These are phyloP conservation scores for Thielaviopsis populi DNA, from an alignment of 2,329 filamentous ascomycete genomes.

Conservation along the genomic window DNA sequence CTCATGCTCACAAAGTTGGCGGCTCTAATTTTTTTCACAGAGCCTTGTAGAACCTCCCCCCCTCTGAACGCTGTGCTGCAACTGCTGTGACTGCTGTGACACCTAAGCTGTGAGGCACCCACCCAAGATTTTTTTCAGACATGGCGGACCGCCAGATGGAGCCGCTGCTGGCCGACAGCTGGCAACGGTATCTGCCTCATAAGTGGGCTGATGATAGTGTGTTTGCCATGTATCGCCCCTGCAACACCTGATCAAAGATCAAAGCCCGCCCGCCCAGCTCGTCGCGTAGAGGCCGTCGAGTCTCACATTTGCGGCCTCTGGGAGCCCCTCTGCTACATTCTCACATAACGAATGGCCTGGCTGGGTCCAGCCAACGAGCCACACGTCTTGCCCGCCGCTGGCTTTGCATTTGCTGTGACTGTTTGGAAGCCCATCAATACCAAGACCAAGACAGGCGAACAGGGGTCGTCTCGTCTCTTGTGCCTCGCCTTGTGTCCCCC, in stretches of 20 bases:
- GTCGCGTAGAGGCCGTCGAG: background rate
- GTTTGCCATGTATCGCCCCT: background rate
- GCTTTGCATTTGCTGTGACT: too few species aligned
- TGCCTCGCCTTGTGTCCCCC: background rate
- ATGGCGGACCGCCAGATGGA: background rate
- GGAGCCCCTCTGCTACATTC: too few species aligned
- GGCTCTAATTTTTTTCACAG: background rate
- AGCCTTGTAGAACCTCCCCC: background rate
- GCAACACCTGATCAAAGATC: background rate
- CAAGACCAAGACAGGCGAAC: background rate
- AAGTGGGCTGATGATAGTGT: background rate
- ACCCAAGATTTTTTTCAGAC: background rate
- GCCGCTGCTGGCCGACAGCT: background rate
- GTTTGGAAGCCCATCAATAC: background rate
- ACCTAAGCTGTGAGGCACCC: background rate
- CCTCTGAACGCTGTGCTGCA: background rate
- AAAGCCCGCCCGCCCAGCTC: too few species aligned
- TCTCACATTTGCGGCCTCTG: background rate
- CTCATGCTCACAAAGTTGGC: background rate
- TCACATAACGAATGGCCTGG: too few species aligned
- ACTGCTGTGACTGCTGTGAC: background rate
- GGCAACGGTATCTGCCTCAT: background rate
- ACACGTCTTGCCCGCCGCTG: too few species aligned
- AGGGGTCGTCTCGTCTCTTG: background rate
- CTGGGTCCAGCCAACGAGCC: too few species aligned